Base-by-base conservation (phyloP, 805 yeast species). In the Saturnispora hagleri region DNA sequence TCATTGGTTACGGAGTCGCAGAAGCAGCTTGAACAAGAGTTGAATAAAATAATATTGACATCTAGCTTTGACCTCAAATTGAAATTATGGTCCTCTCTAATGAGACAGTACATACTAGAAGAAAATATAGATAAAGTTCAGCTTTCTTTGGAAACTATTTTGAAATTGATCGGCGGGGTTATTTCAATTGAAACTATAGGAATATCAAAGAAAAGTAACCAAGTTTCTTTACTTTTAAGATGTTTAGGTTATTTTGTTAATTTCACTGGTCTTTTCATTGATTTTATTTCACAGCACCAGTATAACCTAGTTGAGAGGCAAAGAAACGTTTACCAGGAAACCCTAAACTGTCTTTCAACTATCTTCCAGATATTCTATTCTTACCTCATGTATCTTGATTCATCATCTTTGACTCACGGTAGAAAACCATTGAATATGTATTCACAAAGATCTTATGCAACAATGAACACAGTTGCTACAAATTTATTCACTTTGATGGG, bases 61-160 rank as follows among this genome's bases (percentile, higher is more conserved):
- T 80, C 95, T 0, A 79, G 93, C 0, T 69, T 84, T 22, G 83
- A 79, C 22, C 74, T 89, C 62, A 79, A 78, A 51, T 68, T 89
- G 38, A 82, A 82, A 50, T 67, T 93, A 2, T 90, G 97, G 95
- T 79, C 78, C 33, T 73, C 84, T 24, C 69, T 90, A 17, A 73
- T 88, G 46, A 79, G 76, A 55, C 75, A 75, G 51, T 86, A 84
- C 58, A 62, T 66, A 13, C 62, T 61, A 3, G 59, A 63, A 18
- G 42, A 55, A 2, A 60, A 68, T 22, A 42, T 66, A 2, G 64
- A 64, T 0, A 71, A 74, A 24, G 72, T 75, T 34, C 70, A 73
- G 40, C 57, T 60, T 17, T 81, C 86, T 0, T 76, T 84, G 56
- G 79, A 77, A 43, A 71, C 69, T 27, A 77, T 79, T 13, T 53